Conservation (phyloP, 306 rosid species). For the Trifolium repens region DNA sequence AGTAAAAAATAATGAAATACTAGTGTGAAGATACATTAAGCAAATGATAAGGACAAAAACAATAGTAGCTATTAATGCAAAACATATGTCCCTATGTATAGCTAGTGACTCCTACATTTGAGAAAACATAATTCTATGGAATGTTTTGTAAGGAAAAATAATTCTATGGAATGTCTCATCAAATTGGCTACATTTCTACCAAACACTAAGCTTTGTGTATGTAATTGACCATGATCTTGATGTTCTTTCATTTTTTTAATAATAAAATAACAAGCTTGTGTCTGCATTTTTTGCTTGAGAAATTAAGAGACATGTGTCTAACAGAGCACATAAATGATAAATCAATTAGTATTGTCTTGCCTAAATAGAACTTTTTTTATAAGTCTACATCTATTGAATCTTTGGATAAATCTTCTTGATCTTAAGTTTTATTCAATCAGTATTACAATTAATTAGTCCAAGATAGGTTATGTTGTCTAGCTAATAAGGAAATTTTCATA, state of each 20-base stretch:
- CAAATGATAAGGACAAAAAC: conserved; percentile 32
- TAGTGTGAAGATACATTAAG: conserved; percentile 21
- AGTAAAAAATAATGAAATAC: conserved; percentile 27
- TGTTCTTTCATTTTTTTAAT: neutral
- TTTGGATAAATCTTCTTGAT: neutral
- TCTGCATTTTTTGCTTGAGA: neutral
- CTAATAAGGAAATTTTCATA: neutral
- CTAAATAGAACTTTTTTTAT: neutral
- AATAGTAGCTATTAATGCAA: conserved; percentile 12
- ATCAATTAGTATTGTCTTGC: conserved; percentile 11
- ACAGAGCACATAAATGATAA: conserved; percentile 20
- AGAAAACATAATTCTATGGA: conserved; percentile 21
- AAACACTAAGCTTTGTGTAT: conserved; percentile 19
- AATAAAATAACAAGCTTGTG: neutral
- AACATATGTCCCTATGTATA: conserved; percentile 25
- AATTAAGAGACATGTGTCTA: conserved; percentile 32
- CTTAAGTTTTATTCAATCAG: neutral
- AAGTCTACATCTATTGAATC: neutral
- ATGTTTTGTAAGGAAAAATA: neutral
- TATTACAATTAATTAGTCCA: neutral
- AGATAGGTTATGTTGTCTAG: neutral
- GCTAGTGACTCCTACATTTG: conserved; percentile 10
- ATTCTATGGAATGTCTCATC: neutral
- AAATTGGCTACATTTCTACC: conserved; percentile 17
- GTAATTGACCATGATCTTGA: neutral